Conservation (phyloP, 192 early-diverging fungal species). For the Coemansia sp. region DNA sequence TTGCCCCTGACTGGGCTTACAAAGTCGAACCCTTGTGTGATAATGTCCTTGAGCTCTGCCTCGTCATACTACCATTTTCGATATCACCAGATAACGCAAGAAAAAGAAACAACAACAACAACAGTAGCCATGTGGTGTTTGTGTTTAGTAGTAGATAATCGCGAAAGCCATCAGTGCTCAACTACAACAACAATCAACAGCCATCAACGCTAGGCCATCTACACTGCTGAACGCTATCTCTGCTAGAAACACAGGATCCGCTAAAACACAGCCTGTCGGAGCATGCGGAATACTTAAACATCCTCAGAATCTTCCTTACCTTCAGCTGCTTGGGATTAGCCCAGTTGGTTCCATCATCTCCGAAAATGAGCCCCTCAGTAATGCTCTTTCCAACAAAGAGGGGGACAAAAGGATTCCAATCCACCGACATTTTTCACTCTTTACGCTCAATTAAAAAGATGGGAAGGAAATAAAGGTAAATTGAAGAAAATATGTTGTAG, state of each 20-base stretch:
- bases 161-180: no score
- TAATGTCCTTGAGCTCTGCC: constrained; percentile 7
- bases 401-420: constrained; percentile 2
- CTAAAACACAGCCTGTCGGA: no score
- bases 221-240: no score
- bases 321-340: constrained; percentile 62
- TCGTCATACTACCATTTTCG: constrained; percentile 3
- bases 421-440: constrained; percentile 8
- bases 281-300: background rate
- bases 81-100: background rate
- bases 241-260: no score
- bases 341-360: constrained; percentile 78
- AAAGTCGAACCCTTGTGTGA: constrained; percentile 58
- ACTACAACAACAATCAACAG: no score
- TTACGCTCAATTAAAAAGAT: constrained; percentile 20
- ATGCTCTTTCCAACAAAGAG: constrained; percentile 27
- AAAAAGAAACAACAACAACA: background rate
- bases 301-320: constrained; percentile 14
- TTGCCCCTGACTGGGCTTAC: constrained; percentile 4
- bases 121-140: background rate
- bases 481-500: background rate
- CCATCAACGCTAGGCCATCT: no score
- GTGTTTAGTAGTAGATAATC: background rate
- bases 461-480: constrained; percentile 8
- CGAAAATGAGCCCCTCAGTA: constrained; percentile 76